Evolutionary conservation across 2,329 filamentous ascomycete species (phyloP).

Genomic region (Aureobasidium sp.): DNA sequence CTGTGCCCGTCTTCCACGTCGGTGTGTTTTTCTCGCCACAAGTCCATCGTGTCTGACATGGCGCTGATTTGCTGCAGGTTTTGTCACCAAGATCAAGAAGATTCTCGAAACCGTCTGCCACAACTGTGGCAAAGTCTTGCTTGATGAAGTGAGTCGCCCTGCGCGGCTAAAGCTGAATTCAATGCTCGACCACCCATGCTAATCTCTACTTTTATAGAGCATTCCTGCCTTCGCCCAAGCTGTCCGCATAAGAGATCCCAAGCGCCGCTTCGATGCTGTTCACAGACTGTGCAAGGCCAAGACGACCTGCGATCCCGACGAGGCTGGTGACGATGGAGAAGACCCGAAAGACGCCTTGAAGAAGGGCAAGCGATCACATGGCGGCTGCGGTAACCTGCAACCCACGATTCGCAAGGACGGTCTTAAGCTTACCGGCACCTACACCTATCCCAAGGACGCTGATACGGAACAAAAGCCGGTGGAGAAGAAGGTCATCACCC

Average conservation of each 20-base stretch:
- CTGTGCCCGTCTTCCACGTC: constrained; percentile 88
- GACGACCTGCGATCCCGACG: constrained; percentile 72
- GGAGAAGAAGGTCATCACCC: constrained; percentile 74
- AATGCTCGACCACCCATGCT: constrained; percentile 23
- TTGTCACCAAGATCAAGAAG: constrained; percentile 99
- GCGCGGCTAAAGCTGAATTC: constrained; percentile 17
- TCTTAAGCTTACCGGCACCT: constrained; percentile 69
- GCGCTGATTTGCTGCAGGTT: constrained; percentile 53
- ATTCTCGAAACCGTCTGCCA: constrained; percentile 97
- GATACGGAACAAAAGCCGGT: constrained; percentile 62
- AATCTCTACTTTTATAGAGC: constrained; percentile 47
- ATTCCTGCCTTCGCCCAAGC: constrained; percentile 78
- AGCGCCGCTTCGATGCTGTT: constrained; percentile 85
- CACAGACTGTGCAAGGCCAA: constrained; percentile 91
- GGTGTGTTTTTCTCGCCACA: constrained; percentile 36
- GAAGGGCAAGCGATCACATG: constrained; percentile 49
- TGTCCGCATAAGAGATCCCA: constrained; percentile 79
- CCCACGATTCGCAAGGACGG: constrained; percentile 83
- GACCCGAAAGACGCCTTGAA: constrained; percentile 47
- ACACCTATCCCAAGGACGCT: constrained; percentile 61
- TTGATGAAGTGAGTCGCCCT: constrained; percentile 90
- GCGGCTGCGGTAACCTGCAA: constrained; percentile 86
- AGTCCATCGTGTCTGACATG: background rate
- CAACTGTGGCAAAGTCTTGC: constrained; percentile 95
- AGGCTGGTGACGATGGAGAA: constrained; percentile 57